These are phyloP conservation scores for Combretum micranthum DNA, from an alignment of 345 rosid genomes.

Conservation along the genomic window DNA sequence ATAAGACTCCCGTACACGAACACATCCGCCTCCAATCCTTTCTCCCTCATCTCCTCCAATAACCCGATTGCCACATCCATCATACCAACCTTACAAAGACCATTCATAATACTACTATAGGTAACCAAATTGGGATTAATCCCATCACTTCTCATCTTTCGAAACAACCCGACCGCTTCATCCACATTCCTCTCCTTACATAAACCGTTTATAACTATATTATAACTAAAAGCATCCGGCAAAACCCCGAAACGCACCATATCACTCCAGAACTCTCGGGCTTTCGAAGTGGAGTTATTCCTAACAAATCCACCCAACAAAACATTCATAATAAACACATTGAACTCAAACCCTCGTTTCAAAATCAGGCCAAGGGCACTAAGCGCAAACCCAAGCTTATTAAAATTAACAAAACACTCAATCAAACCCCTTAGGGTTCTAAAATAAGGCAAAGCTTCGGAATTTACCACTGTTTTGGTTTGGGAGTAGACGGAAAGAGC, in stretches of 20 bases:
- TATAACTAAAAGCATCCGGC: constrained; percentile 43
- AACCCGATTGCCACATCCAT: constrained; percentile 40
- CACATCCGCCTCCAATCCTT: constrained; percentile 39
- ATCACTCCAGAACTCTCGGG: constrained; percentile 28
- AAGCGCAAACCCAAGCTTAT: constrained; percentile 21
- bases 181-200: constrained; percentile 37
- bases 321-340: constrained; percentile 34
- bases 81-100: constrained; percentile 47
- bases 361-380: constrained; percentile 47
- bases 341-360: constrained; percentile 47
- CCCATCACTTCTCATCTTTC: too few species aligned
- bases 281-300: constrained; percentile 23
- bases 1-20: constrained; percentile 33
- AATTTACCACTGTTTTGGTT: constrained; percentile 27
- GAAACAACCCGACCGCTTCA: constrained; percentile 31
- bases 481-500: constrained; percentile 38
- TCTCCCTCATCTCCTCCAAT: constrained; percentile 32
- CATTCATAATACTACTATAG: constrained; percentile 44
- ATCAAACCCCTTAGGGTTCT: constrained; percentile 44
- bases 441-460: constrained; percentile 28
- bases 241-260: constrained; percentile 27
- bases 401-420: constrained; percentile 38
- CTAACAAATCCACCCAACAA: constrained; percentile 51
- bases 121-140: constrained; percentile 27
- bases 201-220: constrained; percentile 39